Base-by-base conservation (phyloP, 169 alveolate species). In the Neospora caninum region DNA sequence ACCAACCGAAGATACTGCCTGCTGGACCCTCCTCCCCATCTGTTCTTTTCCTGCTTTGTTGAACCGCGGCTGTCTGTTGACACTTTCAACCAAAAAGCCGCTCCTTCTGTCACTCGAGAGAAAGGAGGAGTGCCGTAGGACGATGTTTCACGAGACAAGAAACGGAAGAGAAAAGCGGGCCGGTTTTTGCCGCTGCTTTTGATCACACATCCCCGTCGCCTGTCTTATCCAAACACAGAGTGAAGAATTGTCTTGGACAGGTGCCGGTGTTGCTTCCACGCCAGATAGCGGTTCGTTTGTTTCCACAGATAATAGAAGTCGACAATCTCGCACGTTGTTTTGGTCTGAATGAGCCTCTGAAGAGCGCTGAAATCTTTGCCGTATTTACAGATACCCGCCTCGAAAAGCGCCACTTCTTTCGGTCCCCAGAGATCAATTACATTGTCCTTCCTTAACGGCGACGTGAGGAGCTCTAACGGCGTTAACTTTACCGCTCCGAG, bases 361-460 rank as follows among this genome's bases (percentile, higher is more conserved):
- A 97, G 93, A 64, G 95, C 96, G 94, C 96, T 94, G 94, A 97
- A 97, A 89, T 97, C 98, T 58, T 97, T 97, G 49, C 98, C 98
- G 93, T 97, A 95, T 82, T 96, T 96, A 58, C 97, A 97, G 70
- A 97, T 95, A 20, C 96, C 98, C 31, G 97, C 96, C 93, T 97
- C 98, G 92, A 97, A 97, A 34, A 97, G 95, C 18, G 96, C 97
- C 31, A 97, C 96, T 78, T 97, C 98, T 67, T 97, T 96, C 34
- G 98, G 98, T 10, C 98, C 98, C 98, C 98, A 97, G 87, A 97
- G 96, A 86, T 97, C 98, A 42, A 97, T 80, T 53, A 96, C 96
- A 54, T 97, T 96, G n/a, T 80, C 93, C 43, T 93, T 94, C 38
- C 97, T 78, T 36, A 95, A 73, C 27, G 97, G 97, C 49, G 95